Evolutionary conservation across 208 protist species (phyloP), one percentile per base, ranked within the genome.

Genomic region (Balamuthia mandrillaris): DNA sequence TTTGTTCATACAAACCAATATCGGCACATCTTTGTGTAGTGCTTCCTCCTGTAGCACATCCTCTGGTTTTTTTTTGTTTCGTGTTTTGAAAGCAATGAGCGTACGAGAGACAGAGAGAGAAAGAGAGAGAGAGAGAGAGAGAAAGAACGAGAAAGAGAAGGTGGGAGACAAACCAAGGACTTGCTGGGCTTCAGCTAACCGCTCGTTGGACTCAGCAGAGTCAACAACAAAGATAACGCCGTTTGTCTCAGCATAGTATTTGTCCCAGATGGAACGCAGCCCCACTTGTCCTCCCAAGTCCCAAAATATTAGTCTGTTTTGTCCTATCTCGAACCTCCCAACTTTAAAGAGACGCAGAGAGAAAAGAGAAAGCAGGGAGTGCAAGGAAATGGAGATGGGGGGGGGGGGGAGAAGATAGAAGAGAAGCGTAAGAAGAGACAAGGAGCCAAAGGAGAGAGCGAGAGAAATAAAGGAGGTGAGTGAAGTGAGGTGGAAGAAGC

Each of bases 261-360:
- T 74, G 21, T 84, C 77, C 86, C 86, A 88, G 12, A 87, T 77
- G 16, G 49, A 44, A 49, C 86, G 86, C 7, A 88, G 70, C 24
- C 52, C 49, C 1, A 52, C 0, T 44, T 83, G 61, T 6, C 86
- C 86, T 14, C 86, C 86, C 10, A 88, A 51, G 42, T 88, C 86
- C 86, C 86, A 88, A 42, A 90, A 85, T 31, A 89, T 68, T 33
- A 90, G 72, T 47, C 87, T 87, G 18, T 58, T 35, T 24, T 54
- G 27, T 31, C 84, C 72, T 31, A 77, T 58, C 27, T 84, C 45
- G 3, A 90, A 52, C 18, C 77, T 66, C 3, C 75, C 87, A 68
- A 92, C 86, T 90, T 45, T 10, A 12, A 21, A 60, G 42, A 42
- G n/a, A 56, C 6, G 3, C 3, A 65, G 74, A 3, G 2, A 27